Evolutionary conservation across 2,329 filamentous ascomycete species (phyloP), one percentile per base, ranked within the genome.

Genomic region (Colletotrichum aenigma): DNA sequence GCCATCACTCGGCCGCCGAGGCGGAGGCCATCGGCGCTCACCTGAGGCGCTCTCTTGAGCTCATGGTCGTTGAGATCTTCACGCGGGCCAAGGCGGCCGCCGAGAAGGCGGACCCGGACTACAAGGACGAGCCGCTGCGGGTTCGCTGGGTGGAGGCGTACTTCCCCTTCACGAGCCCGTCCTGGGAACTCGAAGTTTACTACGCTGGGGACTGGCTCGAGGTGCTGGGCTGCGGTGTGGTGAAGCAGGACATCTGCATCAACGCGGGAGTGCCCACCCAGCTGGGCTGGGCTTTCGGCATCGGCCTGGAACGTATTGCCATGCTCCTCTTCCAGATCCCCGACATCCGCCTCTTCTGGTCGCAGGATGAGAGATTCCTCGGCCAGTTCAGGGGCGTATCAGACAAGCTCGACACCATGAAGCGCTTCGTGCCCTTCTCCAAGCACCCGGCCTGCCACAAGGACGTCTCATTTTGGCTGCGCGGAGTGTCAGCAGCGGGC

Each of bases 331-430:
- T 98, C 88, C 94, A 95, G 75, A 98, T 99, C 75, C 95, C 96
- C 0, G 97, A 99, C 82, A 99, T 99, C 79, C 93, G 97, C 15
- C 92, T 98, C 6, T 98, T 99, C 87, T 99, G 97, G 97, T 97
- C 95, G 36, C 88, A 89, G 70, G 97, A 99, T 83, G 82, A 89
- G 80, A 92, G 97, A 10, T 99, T 99, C 86, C 86, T 98, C n/a
- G 88, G 87, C 13, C 97, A 99, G 84, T 99, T 99, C 85, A 87
- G 86, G 26, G 91, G 91, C 52, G 88, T 93, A 4, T 90, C 89
- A 4, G 88, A 88, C 65, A 81, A 90, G 77, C 82, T 90, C 18
- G 81, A 84, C 58, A 82, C 79, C 58, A 82, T 93, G 66, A 88
- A 85, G 80, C 92, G 91, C 67, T 99, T 98, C 83, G 89, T 92